Evolutionary conservation across 345 rosid genomes (phyloP).

Genomic region (Linum usitatissimum): DNA sequence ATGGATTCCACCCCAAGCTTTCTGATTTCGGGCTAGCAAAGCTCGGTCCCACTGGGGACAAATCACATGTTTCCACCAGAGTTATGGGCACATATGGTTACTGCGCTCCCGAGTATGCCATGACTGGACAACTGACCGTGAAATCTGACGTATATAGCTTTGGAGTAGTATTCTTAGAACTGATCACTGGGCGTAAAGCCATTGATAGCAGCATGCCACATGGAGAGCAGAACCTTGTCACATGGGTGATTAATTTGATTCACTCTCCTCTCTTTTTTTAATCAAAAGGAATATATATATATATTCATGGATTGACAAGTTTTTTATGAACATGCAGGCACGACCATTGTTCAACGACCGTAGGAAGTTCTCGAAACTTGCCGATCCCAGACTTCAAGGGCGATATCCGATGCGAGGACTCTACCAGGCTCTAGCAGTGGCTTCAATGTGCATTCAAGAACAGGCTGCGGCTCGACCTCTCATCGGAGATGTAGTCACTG

Average conservation of each 20-base stretch:
- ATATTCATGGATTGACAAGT: neutral
- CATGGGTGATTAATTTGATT: slow-evolving; percentile 52
- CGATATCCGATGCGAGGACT: slow-evolving; percentile 81
- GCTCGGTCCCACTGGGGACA: slow-evolving; percentile 95
- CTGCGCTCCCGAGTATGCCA: slow-evolving; percentile 99
- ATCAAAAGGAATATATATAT: slow-evolving; percentile 1
- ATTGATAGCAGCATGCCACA: slow-evolving; percentile 77
- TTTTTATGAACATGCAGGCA: slow-evolving; percentile 35
- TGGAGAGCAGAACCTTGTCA: slow-evolving; percentile 88
- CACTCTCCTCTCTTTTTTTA: neutral
- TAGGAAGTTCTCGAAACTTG: slow-evolving; percentile 63
- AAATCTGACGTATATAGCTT: slow-evolving; percentile 96
- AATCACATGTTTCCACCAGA: slow-evolving; percentile 96
- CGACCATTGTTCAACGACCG: slow-evolving; percentile 80
- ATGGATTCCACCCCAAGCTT: slow-evolving; percentile 88
- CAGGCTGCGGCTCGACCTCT: slow-evolving; percentile 95
- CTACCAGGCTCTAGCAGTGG: slow-evolving; percentile 91
- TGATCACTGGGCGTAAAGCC: slow-evolving; percentile 92
- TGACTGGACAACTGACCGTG: slow-evolving; percentile 96
- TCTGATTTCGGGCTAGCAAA: slow-evolving; percentile 98
- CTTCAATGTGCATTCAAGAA: slow-evolving; percentile 96
- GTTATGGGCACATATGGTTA: slow-evolving; percentile 99
- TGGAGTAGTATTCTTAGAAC: slow-evolving; percentile 87
- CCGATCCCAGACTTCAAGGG: slow-evolving; percentile 71
- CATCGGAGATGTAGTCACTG: slow-evolving; percentile 88